Conservation (phyloP, 2,329 filamentous ascomycete species). For the Hymenoscyphus infarciens region DNA sequence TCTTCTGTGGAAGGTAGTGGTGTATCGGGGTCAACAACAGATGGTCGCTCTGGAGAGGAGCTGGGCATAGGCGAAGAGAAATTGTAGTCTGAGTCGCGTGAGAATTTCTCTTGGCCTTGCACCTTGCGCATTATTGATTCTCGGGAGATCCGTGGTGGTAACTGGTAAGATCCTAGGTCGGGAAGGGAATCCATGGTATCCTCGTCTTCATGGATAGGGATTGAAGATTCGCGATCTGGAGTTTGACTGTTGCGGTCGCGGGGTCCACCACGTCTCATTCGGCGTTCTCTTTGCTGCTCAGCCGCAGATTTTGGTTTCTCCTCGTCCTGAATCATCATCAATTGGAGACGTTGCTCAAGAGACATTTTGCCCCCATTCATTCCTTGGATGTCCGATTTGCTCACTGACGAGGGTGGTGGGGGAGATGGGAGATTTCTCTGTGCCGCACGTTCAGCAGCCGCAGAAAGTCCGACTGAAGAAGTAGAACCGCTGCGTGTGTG, state of each 20-base stretch:
- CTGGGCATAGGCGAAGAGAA: conserved; percentile 60
- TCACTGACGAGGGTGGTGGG: conserved; percentile 61
- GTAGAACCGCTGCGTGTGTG: conserved; percentile 42
- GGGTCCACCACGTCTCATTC: conserved; percentile 59
- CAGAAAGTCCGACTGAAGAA: conserved; percentile 61
- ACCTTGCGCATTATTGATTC: conserved; percentile 91
- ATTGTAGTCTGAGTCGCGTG: conserved; percentile 57
- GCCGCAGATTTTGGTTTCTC: conserved; percentile 54
- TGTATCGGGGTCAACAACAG: conserved; percentile 77
- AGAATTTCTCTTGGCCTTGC: conserved; percentile 55
- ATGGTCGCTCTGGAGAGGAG: conserved; percentile 55
- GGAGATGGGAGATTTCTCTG: conserved; percentile 70
- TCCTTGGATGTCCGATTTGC: conserved; percentile 74
- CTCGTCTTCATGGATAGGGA: conserved; percentile 50
- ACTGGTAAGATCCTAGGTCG: conserved; percentile 56
- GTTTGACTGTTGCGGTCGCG: conserved; percentile 43
- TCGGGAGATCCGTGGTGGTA: conserved; percentile 78
- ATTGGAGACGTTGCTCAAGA: conserved; percentile 76
- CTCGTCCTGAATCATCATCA: conserved; percentile 83
- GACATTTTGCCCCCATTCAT: conserved; percentile 75
- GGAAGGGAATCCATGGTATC: conserved; percentile 59
- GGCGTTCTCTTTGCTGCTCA: conserved; percentile 64
- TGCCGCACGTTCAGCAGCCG: conserved; percentile 69
- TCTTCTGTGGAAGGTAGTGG: conserved; percentile 84
- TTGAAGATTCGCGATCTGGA: conserved; percentile 32